These are phyloP conservation scores for Erodium texanum DNA, from an alignment of 441 rosid species.

Conservation along the genomic window DNA sequence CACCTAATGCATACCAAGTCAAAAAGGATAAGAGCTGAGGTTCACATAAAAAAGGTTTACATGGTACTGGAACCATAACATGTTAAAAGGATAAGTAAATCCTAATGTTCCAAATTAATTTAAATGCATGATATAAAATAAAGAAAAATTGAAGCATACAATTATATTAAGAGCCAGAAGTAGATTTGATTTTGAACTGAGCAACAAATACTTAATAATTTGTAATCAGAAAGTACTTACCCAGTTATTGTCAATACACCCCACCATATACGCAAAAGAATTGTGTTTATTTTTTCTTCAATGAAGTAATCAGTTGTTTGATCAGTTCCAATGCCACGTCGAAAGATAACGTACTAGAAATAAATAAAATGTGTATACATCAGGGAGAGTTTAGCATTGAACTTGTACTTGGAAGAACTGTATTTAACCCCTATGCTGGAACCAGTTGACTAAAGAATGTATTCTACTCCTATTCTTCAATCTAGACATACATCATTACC, in stretches of 20 bases:
- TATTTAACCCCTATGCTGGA: neutral
- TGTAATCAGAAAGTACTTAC: conserved; percentile 32
- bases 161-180: neutral
- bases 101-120: neutral
- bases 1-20: conserved; percentile 14
- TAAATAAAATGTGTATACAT: conserved; percentile 9
- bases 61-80: neutral
- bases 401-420: neutral
- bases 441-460: neutral
- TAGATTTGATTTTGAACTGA: neutral
- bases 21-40: neutral
- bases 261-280: conserved; percentile 74
- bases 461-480: conserved; percentile 1
- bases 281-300: conserved; percentile 84
- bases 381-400: conserved; percentile 6
- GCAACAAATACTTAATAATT: conserved; percentile 12
- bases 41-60: conserved; percentile 3
- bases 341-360: conserved; percentile 70
- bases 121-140: conserved; percentile 1
- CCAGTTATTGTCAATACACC: conserved; percentile 47
- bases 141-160: neutral
- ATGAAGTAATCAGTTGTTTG: conserved; percentile 66
- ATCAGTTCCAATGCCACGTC: conserved; percentile 92
- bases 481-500: conserved; percentile 29
- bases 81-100: conserved; percentile 1